phyloP scores from a whole-genome alignment of 352 stramenopile species.

The Sclerospora graminicola region DNA sequence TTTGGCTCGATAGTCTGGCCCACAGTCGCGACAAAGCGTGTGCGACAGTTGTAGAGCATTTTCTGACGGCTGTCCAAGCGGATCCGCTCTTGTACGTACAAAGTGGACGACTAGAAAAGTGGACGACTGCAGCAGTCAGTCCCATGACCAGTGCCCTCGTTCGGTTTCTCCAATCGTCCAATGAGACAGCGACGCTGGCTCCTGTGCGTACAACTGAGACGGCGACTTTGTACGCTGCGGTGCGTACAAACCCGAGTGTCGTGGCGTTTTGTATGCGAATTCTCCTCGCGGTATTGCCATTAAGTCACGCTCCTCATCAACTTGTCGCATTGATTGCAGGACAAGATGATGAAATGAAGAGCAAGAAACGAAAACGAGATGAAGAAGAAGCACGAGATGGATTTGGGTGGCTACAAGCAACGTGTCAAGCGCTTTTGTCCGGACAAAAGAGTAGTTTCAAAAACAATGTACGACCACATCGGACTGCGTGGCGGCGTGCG shows the following conservation, averaged over 20 bases:
- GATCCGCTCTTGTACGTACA: slow-evolving; percentile 48
- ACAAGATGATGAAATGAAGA: slow-evolving; percentile 5
- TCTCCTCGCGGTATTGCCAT: slow-evolving; percentile 27
- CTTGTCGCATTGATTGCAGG: slow-evolving; percentile 32
- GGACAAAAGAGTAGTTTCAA: too few relatives aligned
- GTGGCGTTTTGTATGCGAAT: slow-evolving; percentile 33
- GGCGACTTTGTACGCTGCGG: slow-evolving; percentile 7
- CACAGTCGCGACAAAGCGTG: slow-evolving; percentile 22
- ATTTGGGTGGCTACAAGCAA: slow-evolving; percentile 27
- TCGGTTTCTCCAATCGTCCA: slow-evolving; percentile 32
- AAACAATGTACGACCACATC: too few relatives aligned
- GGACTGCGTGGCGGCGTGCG: too few relatives aligned
- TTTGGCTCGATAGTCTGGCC: slow-evolving; percentile 58
- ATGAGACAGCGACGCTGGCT: too few relatives aligned
- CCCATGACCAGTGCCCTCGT: slow-evolving; percentile 42
- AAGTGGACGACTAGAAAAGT: too few relatives aligned
- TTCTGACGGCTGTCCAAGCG: slow-evolving; percentile 30
- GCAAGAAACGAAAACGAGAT: slow-evolving; percentile 19
- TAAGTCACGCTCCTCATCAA: slow-evolving; percentile 22
- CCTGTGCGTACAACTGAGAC: background rate
- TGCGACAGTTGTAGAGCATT: slow-evolving; percentile 33
- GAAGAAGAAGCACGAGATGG: slow-evolving; percentile 11
- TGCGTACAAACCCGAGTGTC: slow-evolving; percentile 17
- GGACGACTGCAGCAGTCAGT: too few relatives aligned
- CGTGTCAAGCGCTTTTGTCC: slow-evolving; percentile 18